Conservation (phyloP, 192 early-diverging fungal species). For the Coemansia sp. region DNA sequence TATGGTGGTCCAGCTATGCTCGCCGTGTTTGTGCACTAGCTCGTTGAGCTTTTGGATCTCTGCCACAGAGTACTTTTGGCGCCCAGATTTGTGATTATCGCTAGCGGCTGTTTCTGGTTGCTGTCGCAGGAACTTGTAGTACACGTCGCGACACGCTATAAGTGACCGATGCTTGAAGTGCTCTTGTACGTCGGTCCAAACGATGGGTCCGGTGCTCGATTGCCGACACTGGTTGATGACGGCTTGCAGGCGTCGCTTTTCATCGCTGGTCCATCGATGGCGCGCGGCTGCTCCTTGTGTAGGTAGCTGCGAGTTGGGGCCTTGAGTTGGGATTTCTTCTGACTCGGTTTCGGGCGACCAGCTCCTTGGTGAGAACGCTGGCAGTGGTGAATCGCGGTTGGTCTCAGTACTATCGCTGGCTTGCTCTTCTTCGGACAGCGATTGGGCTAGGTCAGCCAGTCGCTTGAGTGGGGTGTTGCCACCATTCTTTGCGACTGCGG, state of each 20-base stretch:
- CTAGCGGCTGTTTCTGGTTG: neutral
- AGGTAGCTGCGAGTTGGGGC: neutral
- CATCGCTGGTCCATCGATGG: conserved; percentile 7
- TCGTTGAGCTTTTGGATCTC: conserved; percentile 9
- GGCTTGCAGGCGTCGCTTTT: neutral
- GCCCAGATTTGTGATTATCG: neutral
- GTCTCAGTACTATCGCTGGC: neutral
- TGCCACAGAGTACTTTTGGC: neutral
- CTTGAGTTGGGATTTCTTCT: neutral
- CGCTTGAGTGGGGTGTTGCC: neutral
- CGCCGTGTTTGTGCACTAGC: conserved; percentile 19
- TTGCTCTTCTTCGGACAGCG: neutral
- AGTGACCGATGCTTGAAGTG: conserved; percentile 2
- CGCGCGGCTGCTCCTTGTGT: neutral
- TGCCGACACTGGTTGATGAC: neutral
- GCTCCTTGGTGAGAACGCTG: neutral
- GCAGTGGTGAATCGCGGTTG: neutral
- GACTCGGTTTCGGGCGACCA: neutral
- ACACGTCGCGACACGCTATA: neutral
- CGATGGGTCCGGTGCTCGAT: neutral
- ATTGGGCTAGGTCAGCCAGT: neutral
- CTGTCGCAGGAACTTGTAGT: neutral
- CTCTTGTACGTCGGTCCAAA: conserved; percentile 2
- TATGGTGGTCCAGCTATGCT: conserved; percentile 23
- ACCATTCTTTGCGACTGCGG: neutral